Evolutionary conservation across 108 stramenopile species (phyloP), one percentile per base, ranked within the genome.

Genomic region (Phaeodactylum tricornutum): DNA sequence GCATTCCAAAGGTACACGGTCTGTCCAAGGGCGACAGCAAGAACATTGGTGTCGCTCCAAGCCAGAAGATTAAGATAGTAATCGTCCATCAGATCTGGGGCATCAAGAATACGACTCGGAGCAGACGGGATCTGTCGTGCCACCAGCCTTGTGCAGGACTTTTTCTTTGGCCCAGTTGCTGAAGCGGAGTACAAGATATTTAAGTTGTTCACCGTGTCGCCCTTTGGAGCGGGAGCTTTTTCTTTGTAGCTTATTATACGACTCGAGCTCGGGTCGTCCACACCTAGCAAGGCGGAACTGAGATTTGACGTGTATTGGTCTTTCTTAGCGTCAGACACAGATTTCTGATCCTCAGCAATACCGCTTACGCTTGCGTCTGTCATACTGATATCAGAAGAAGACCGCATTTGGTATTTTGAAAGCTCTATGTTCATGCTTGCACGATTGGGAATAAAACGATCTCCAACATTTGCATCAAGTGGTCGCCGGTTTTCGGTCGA

Each of bases 1-100:
- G 98, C 97, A 58, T 98, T 87, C 98, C 98, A 99, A 2, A 99
- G 72, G 61, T 98, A 99, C 3, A 99, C 96, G n/a, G 92, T 92
- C 57, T 95, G 95, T 8, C 76, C 66, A 27, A 99, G 59, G 2
- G 98, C 98, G 3, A 99, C 97, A 4, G 98, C 98, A 16, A 99
- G 64, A 32, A 93, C 55, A 62, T 99, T 96, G 60, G 74, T 81
- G 42, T 73, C 72, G 50, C 91, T 77, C 96, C 96, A 98, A 43
- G 79, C 80, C 6, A 98, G 63, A 17, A 98, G 66, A 62, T 98
- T 98, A 34, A 98, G 79, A 62, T 98, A 98, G 70, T 98, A 96
- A 56, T 96, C 95, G 57, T 96, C 93, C 44, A 94, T 78, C 27
- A 98, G 54, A 31, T 94, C 97, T 1, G 97, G 97, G 20, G 95